Conservation (phyloP, 768 basidiomycete genomes). For the Boletus edulis region DNA sequence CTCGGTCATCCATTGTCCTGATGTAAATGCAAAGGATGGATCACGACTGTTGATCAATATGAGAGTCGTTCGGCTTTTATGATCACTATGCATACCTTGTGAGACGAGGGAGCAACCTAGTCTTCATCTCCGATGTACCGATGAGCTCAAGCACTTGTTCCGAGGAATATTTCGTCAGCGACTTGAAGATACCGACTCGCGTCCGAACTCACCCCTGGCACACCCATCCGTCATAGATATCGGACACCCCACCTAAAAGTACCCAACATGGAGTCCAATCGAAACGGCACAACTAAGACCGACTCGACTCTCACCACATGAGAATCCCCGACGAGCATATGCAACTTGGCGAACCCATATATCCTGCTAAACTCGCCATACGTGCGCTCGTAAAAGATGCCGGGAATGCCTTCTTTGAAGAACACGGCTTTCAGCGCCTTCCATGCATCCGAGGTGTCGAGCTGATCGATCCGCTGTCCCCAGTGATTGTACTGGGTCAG, state of each 20-base stretch:
- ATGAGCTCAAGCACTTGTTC: conserved; percentile 57
- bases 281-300: neutral
- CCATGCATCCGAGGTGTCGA: conserved; percentile 76
- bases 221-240: conserved; percentile 79
- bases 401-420: conserved; percentile 66
- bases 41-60: conserved; percentile 47
- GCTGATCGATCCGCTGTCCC: conserved; percentile 61
- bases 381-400: conserved; percentile 65
- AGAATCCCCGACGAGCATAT: conserved; percentile 61
- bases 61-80: neutral
- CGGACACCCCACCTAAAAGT: conserved; percentile 62
- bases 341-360: conserved; percentile 63
- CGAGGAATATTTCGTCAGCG: neutral
- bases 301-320: conserved; percentile 46
- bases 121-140: conserved; percentile 59
- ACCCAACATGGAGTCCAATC: neutral
- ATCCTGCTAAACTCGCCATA: conserved; percentile 59
- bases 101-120: conserved; percentile 55
- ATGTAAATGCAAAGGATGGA: conserved; percentile 58
- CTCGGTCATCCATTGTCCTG: conserved; percentile 88
- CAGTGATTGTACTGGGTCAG: conserved; percentile 74
- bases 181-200: neutral
- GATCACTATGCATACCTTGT: conserved; percentile 44
- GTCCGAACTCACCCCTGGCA: conserved; percentile 46
- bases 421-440: conserved; percentile 58